These are phyloP conservation scores for Cicer pinnatifidum DNA, from an alignment of 306 rosid genomes.

Conservation along the genomic window DNA sequence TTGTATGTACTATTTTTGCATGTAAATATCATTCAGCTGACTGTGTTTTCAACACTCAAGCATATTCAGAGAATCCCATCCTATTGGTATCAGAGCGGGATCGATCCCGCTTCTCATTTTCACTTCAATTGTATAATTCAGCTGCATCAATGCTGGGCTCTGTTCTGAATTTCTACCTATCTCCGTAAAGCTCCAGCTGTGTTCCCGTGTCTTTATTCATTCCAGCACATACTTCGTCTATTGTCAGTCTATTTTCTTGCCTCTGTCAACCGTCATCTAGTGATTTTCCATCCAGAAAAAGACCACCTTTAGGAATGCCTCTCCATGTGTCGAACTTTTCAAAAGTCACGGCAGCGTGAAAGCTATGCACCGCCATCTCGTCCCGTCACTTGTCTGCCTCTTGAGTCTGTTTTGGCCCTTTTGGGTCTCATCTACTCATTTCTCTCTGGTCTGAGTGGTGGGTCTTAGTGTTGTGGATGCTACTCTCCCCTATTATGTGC, in stretches of 20 bases:
- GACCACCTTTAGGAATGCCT: not conserved
- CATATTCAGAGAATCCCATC: not conserved
- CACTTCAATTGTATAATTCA: not conserved
- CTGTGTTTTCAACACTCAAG: conserved; percentile 5
- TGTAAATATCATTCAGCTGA: not conserved
- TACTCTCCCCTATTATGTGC: not conserved
- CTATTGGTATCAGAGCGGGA: not conserved
- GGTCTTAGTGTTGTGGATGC: not conserved
- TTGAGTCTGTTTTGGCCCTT: conserved; percentile 9
- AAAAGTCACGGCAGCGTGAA: not conserved
- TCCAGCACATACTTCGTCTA: not conserved
- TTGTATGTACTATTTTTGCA: not conserved
- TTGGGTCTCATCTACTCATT: not conserved
- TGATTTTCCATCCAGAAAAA: not conserved
- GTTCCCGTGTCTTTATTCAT: not conserved
- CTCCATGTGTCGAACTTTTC: not conserved
- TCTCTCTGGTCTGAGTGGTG: not conserved
- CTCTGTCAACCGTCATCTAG: not conserved
- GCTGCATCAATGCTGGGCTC: not conserved
- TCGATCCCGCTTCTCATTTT: not conserved
- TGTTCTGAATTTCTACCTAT: not conserved
- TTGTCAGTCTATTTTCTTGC: not conserved
- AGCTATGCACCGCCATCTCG: not conserved
- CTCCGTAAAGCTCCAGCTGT: not conserved
- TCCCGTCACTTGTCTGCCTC: conserved; percentile 1